Percentiles rank a stretch among this genome's conserved stretches.
Conservation (phyloP, 192 early-diverging fungal species). For the Hyaloraphidium curvatum region DNA sequence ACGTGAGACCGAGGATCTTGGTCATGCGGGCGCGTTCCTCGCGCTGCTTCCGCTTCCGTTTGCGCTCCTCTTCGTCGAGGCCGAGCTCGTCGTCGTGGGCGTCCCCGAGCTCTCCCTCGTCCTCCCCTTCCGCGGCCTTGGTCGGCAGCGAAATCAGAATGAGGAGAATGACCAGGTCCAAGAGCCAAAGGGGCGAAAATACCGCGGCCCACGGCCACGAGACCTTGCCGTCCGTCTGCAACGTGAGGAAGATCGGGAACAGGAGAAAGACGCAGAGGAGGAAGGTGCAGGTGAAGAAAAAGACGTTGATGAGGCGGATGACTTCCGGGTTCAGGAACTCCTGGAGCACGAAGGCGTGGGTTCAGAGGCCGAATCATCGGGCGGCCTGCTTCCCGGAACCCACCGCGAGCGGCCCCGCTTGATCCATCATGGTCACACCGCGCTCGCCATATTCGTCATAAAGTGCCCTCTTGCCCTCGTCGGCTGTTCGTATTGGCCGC, state of each 20-base stretch:
- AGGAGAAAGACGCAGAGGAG: not conserved
- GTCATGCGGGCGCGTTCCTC: no score
- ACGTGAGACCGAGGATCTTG: no score
- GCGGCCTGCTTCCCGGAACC: not conserved
- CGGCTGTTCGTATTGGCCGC: not conserved
- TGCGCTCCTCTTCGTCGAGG: no score
- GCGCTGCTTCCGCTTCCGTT: no score
- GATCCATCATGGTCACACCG: not conserved
- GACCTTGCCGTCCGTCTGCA: not conserved
- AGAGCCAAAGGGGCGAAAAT: not conserved
- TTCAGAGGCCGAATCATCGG: not conserved
- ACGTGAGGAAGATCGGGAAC: not conserved
- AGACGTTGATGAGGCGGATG: not conserved
- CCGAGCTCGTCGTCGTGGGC: no score
- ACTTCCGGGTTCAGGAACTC: not conserved
- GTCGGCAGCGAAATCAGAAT: no score
- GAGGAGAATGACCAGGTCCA: not conserved
- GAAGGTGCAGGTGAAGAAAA: not conserved
- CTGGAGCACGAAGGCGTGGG: not conserved
- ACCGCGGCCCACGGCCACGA: not conserved
- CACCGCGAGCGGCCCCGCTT: not conserved
- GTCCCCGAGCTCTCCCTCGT: not conserved
- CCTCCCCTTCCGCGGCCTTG: no score
- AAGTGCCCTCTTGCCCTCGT: not conserved
- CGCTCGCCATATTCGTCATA: constrained; percentile 3